Percentiles rank a stretch among this genome's conserved stretches.
These are phyloP conservation scores for Cydonia oblonga DNA, from an alignment of 331 rosid species.

Conservation along the genomic window DNA sequence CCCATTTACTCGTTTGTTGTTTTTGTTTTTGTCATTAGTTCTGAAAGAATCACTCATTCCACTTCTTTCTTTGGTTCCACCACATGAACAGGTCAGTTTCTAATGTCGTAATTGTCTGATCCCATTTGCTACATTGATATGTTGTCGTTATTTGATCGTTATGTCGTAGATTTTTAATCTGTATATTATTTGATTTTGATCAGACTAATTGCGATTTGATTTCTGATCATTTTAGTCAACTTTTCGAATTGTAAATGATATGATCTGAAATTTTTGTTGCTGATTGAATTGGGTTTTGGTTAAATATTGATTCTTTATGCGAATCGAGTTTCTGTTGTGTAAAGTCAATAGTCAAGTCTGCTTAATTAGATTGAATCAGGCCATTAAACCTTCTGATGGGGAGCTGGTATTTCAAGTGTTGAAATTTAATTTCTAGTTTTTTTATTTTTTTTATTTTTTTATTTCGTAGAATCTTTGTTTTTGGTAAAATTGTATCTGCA, in stretches of 20 bases:
- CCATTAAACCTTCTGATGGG: neutral
- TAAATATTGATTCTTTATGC: neutral
- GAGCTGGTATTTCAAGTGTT: neutral
- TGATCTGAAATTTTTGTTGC: neutral
- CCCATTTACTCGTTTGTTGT: constrained; percentile 7
- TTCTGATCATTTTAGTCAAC: neutral
- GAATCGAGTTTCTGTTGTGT: neutral
- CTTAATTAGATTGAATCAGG: neutral
- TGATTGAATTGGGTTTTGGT: neutral
- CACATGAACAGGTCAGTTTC: constrained; percentile 21
- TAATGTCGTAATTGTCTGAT: neutral
- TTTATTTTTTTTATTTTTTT: too few relatives aligned
- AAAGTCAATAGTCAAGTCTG: neutral
- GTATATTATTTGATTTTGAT: too few relatives aligned
- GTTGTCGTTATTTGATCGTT: neutral
- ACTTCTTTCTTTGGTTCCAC: neutral
- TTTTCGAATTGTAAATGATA: neutral
- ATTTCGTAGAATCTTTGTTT: neutral
- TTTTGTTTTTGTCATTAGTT: constrained; percentile 6
- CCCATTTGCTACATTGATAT: neutral
- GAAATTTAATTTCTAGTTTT: neutral
- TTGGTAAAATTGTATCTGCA: constrained; percentile 4
- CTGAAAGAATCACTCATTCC: constrained; percentile 11
- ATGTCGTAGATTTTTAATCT: neutral
- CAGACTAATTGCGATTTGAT: neutral